Base-by-base conservation (phyloP, 108 stramenopile species). In the Cyclotella choctawhatcheeana region DNA sequence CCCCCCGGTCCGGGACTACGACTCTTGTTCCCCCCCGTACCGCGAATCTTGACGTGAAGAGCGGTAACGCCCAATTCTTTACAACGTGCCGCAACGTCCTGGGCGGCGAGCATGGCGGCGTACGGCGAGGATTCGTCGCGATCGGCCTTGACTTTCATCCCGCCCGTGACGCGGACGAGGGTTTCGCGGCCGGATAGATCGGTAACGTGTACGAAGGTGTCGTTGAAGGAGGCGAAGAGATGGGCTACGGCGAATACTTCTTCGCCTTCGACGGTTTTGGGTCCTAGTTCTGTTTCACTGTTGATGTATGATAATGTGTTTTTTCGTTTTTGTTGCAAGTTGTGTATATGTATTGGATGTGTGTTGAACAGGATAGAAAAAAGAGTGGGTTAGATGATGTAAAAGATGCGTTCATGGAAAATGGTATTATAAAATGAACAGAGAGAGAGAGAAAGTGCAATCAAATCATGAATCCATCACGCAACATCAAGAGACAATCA, bases 121-220 rank as follows among this genome's bases (percentile, higher is more conserved):
- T 99, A 99, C 16, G 99, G 99, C 30, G 94, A 96, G 54, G 97
- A 93, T 86, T 99, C 99, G 69, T 99, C 99, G 60, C 98, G 95
- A 74, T 99, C 99, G 20, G 98, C 98, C 96, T 99, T 99, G 69
- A 99, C 99, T 89, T 99, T 99, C 99, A 99, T 99, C 47, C 99
- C 99, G 59, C 99, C 99, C 12, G 99, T 99, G 44, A 99, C 97
- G 62, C 99, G 98, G 72, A 96, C 96, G 84, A 99, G 85, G 50
- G 99, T 99, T 88, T 99, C 99, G 6, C 99, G 94, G 55, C 99
- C 99, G 34, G 97, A 97, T 51, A 99, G 90, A 80, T 99, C 99
- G 29, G 99, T 99, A 24, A 99, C 96, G 77, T 99, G 99, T 44
- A 99, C 99, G 81, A 99, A 99, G 48, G 99, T 99, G 79, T 99